Evolutionary conservation across 2,329 filamentous ascomycete species (phyloP), one percentile per base, ranked within the genome.

Genomic region (Fusarium phyllophilum): DNA sequence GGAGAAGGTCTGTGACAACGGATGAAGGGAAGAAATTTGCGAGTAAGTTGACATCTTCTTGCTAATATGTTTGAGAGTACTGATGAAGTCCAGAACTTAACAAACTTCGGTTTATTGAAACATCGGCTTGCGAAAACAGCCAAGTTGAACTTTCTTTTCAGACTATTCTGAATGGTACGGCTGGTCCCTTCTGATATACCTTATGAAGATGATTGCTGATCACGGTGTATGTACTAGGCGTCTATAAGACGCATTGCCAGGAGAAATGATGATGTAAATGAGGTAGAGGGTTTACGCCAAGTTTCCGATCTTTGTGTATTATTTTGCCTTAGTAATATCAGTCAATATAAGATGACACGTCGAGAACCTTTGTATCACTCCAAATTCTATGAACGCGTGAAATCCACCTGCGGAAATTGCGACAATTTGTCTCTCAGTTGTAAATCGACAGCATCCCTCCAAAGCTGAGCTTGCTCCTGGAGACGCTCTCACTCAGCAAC

Each of bases 41-140:
- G 10, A n/a, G 66, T 68, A 62, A 14, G 65, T 68, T 52, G 1
- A 5, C 1, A 0, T 2, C 2, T 4, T 1, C 4, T 10, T 20
- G 2, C 13, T 42, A 4, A 7, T 33, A 3, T n/a, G 8, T 17
- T 15, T 0, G 1, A 8, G 2, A 2, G 14, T 14, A 5, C 34
- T 68, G 2, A 68, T 14, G 3, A 0, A 0, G 4, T 6, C 4
- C 2, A 68, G 65, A 29, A 68, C 15, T 51, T 7, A 48, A 68
- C 20, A 46, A 68, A 49, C 26, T 68, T 4, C 26, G 24, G 1
- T 68, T 68, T 20, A 22, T 52, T 22, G 66, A 68, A 22, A 68
- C 39, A 29, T 68, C 66, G 0, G 66, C 63, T 33, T 17, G 12
- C 1, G 44, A 54, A 0, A 38, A n/a, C 8, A n/a, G 41, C 6